These are phyloP conservation scores for Rhodotorula sp. DNA, from an alignment of 1,284 basidiomycete species.

Conservation along the genomic window DNA sequence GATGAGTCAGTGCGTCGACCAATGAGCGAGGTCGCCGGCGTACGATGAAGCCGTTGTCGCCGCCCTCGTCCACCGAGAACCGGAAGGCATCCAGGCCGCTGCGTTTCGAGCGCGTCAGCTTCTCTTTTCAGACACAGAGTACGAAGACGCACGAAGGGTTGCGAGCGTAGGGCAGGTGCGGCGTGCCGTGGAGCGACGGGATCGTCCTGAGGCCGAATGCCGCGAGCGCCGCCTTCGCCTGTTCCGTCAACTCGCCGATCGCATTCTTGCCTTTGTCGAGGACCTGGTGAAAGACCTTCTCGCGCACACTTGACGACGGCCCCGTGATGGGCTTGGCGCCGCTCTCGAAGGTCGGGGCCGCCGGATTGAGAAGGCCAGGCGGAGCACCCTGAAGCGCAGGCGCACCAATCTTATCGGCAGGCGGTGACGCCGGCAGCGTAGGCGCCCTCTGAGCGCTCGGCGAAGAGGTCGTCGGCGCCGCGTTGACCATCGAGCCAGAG, in stretches of 20 bases:
- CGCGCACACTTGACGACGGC: background rate
- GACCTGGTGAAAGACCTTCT: conserved; percentile 8
- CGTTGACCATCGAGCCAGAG: no score
- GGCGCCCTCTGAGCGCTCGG: no score
- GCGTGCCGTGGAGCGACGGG: conserved; percentile 33
- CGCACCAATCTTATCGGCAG: no score
- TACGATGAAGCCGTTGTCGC: conserved; percentile 21
- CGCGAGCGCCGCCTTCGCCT: conserved; percentile 38
- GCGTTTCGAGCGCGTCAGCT: background rate
- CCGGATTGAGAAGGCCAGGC: conserved; percentile 21
- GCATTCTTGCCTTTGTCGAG: conserved; percentile 22
- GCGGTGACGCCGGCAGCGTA: no score
- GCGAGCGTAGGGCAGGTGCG: conserved; percentile 32
- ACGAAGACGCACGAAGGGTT: conserved; percentile 27
- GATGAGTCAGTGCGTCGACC: no score
- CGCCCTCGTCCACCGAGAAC: conserved; percentile 12
- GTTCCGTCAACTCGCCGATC: conserved; percentile 22
- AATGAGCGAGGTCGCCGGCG: no score
- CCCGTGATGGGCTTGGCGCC: no score
- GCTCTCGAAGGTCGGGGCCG: conserved; percentile 14
- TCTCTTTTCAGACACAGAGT: accelerated
- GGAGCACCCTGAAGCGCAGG: no score
- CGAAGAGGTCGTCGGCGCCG: no score
- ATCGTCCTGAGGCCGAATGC: conserved; percentile 43
- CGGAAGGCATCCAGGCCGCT: conserved; percentile 36